Evolutionary conservation across 2,329 filamentous ascomycete genomes (phyloP), one percentile per base, ranked within the genome.

Genomic region (Diaporthe citri): DNA sequence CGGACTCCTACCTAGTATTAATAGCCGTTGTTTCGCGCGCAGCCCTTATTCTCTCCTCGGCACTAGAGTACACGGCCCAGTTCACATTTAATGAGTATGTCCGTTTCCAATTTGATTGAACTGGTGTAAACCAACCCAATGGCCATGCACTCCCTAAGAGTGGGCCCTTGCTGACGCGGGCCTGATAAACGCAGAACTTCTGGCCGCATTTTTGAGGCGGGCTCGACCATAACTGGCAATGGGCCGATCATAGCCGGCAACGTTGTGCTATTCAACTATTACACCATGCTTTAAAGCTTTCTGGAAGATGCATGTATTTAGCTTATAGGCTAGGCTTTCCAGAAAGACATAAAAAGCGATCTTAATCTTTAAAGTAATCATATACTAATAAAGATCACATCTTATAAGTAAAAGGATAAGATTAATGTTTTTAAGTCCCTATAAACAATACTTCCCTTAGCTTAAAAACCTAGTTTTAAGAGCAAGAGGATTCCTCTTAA

Each of bases 241-340:
- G 69, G 69, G 15, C 69, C 69, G 4, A 34, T 71, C 55, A 71
- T 28, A 25, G 39, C 28, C 12, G 69, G 69, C 41, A 46, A 41
- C 9, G 69, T 71, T 41, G 69, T 71, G 39, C 69, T 71, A 2
- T 71, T 71, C 28, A 71, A 71, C 69, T 59, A 46, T 22, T 59
- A 56, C 15, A 59, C 69, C 2, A 48, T 39, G 4, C 41, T 59
- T 13, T n/a, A n/a, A n/a, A n/a, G n/a, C n/a, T n/a, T n/a, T n/a
- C n/a, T n/a, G n/a, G n/a, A n/a, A n/a, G n/a, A n/a, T n/a, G n/a
- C n/a, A n/a, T n/a, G n/a, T n/a, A n/a, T n/a, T n/a, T n/a, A n/a
- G n/a, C n/a, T n/a, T n/a, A n/a, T n/a, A n/a, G n/a, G n/a, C n/a
- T n/a, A n/a, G n/a, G n/a, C n/a, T n/a, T n/a, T n/a, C n/a, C n/a